Evolutionary conservation across 2,329 filamentous ascomycete genomes (phyloP).

Genomic region (Talaromyces albobiverticillius): DNA sequence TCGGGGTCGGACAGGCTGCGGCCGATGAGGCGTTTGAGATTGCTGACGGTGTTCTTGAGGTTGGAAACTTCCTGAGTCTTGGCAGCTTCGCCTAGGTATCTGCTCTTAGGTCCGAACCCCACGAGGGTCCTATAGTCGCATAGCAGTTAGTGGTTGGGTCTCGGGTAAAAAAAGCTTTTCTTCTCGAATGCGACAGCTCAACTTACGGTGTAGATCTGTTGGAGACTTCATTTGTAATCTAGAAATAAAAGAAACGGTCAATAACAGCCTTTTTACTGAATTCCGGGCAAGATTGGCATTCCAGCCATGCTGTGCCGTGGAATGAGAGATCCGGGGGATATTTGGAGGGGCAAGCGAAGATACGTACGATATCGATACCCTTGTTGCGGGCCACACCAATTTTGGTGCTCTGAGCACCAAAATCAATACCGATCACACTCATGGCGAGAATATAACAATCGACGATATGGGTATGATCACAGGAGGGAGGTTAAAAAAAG

Average conservation of each 20-base stretch:
- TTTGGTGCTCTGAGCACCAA: slow-evolving; percentile 95
- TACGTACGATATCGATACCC: slow-evolving; percentile 96
- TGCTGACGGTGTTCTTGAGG: slow-evolving; percentile 96
- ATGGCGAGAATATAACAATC: slow-evolving; percentile 32
- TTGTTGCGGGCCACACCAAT: slow-evolving; percentile 97
- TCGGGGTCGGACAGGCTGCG: slow-evolving; percentile 86
- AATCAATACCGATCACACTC: slow-evolving; percentile 77
- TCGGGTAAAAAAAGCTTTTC: slow-evolving; percentile 9
- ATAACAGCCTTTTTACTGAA: neutral
- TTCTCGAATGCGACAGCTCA: neutral
- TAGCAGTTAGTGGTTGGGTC: neutral
- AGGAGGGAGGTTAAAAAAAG: slow-evolving; percentile 1
- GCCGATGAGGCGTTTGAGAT: slow-evolving; percentile 87
- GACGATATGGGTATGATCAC: slow-evolving; percentile 18
- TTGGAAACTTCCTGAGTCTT: slow-evolving; percentile 99
- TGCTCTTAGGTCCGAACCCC: slow-evolving; percentile 88
- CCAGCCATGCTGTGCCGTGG: slow-evolving; percentile 2
- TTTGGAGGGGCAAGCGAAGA: slow-evolving; percentile 22
- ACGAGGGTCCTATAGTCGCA: slow-evolving; percentile 69
- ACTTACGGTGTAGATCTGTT: slow-evolving; percentile 97
- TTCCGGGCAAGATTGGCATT: neutral
- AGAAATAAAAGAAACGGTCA: slow-evolving; percentile 9
- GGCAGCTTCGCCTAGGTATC: slow-evolving; percentile 90
- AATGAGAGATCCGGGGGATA: slow-evolving; percentile 15
- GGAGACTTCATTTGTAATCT: slow-evolving; percentile 99